Percentiles rank a stretch among this genome's conserved stretches.
Evolutionary conservation across 148 eudicot species (phyloP).

Genomic region (Bassia scoparia): DNA sequence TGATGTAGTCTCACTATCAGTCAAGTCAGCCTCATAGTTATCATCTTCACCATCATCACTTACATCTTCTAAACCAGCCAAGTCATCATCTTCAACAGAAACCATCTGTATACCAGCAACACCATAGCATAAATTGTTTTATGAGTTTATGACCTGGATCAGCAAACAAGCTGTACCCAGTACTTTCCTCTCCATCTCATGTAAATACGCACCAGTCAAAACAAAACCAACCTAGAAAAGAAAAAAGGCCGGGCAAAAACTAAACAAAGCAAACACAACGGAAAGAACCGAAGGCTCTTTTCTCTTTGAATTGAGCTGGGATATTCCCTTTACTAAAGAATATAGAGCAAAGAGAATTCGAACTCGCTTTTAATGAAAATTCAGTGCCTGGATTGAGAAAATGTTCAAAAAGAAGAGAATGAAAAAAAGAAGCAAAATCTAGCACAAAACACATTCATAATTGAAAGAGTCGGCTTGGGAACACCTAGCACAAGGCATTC

Average conservation of each 20-base stretch:
- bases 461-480: too few species aligned
- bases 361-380: neutral
- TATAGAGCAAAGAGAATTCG: neutral
- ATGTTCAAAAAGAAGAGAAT: neutral
- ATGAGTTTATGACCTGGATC: neutral
- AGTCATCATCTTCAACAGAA: conserved; percentile 92
- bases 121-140: neutral
- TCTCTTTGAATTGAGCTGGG: neutral
- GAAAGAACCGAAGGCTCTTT: neutral
- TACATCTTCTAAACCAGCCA: conserved; percentile 90
- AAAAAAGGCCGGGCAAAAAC: neutral
- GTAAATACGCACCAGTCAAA: neutral
- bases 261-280: too few species aligned
- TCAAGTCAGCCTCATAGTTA: conserved; percentile 78
- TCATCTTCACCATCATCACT: conserved; percentile 95
- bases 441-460: too few species aligned
- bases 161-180: conserved; percentile 8
- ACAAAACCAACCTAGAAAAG: neutral
- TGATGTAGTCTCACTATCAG: conserved; percentile 61
- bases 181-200: neutral
- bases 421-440: neutral
- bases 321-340: neutral
- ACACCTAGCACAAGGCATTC: too few species aligned
- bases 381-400: neutral
- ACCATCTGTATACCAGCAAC: conserved; percentile 53